phyloP scores from a whole-genome alignment of 164 flowering plant species.

The Nelumbo lutea region DNA sequence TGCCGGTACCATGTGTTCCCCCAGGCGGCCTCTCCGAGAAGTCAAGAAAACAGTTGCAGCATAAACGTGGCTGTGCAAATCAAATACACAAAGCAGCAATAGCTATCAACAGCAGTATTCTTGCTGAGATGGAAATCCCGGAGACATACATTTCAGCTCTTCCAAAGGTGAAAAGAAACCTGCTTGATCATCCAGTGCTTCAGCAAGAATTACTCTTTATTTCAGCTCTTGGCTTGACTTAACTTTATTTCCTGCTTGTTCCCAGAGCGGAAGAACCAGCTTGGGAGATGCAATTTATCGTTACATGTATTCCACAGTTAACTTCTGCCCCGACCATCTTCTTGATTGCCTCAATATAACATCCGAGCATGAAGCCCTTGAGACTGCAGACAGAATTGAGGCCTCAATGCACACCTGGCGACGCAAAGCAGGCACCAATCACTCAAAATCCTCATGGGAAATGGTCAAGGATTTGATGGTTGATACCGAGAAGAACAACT shows the following conservation, averaged over 20 bases:
- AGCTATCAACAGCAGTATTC: slow-evolving; percentile 73
- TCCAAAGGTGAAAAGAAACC: slow-evolving; percentile 61
- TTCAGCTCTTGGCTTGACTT: background rate
- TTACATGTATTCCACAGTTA: slow-evolving; percentile 46
- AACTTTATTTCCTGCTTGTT: background rate
- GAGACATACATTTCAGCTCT: slow-evolving; percentile 71
- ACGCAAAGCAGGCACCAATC: slow-evolving; percentile 60
- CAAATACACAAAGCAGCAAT: slow-evolving; percentile 96
- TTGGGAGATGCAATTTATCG: slow-evolving; percentile 78
- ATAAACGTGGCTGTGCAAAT: slow-evolving; percentile 72
- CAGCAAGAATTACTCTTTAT: background rate
- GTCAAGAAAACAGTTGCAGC: slow-evolving; percentile 58
- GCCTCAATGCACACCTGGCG: slow-evolving; percentile 94
- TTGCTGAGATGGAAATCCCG: slow-evolving; percentile 88
- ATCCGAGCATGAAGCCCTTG: slow-evolving; percentile 94
- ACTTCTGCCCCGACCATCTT: slow-evolving; percentile 67
- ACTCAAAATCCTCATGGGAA: slow-evolving; percentile 79
- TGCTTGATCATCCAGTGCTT: background rate
- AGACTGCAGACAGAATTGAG: slow-evolving; percentile 81
- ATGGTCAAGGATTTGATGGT: slow-evolving; percentile 71
- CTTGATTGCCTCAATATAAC: slow-evolving; percentile 59
- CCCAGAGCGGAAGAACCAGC: slow-evolving; percentile 78
- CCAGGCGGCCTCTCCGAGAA: slow-evolving; percentile 71
- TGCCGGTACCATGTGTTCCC: slow-evolving; percentile 85
- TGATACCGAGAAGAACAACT: slow-evolving; percentile 70